Percentiles rank a stretch among this genome's conserved stretches.
These are phyloP conservation scores for Tuber melanosporum DNA, from an alignment of 495 filamentous ascomycete species.

Conservation along the genomic window DNA sequence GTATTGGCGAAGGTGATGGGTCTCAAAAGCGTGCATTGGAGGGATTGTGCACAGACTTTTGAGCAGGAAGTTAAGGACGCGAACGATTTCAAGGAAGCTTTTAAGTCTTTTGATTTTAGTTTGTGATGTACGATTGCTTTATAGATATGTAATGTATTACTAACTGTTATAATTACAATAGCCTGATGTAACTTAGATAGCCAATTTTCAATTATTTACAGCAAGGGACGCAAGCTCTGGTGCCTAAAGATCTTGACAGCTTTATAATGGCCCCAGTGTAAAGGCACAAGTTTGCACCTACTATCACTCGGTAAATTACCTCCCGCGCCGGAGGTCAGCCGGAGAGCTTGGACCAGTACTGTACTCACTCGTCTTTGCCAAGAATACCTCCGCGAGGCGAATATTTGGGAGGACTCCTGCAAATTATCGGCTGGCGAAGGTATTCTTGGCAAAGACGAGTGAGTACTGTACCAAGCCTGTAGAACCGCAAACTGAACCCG, in stretches of 20 bases:
- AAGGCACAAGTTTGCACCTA: background rate
- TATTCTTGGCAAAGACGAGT: too few species aligned
- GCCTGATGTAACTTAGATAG: background rate
- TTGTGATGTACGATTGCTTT: constrained; percentile 6
- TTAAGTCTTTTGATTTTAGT: constrained; percentile 77
- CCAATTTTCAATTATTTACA: background rate
- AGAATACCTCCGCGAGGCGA: too few species aligned
- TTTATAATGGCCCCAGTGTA: background rate
- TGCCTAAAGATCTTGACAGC: background rate
- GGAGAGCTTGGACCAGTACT: background rate
- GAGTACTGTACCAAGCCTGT: background rate
- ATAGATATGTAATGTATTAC: background rate
- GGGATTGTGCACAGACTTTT: constrained; percentile 67
- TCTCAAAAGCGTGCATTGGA: constrained; percentile 67
- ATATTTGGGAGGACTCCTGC: too few species aligned
- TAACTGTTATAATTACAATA: background rate
- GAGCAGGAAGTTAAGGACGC: constrained; percentile 74
- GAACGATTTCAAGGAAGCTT: constrained; percentile 74
- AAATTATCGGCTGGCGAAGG: too few species aligned
- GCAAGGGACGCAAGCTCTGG: background rate
- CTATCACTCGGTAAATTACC: background rate
- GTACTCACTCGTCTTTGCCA: too few species aligned
- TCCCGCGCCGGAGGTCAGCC: background rate
- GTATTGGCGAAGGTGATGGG: constrained; percentile 83
- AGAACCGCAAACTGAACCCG: background rate